A percentile compares a stretch with the other conserved stretches of the same genome.
These are phyloP conservation scores for Cladobotryum protrusum DNA, from an alignment of 2,329 filamentous ascomycete genomes.

Conservation along the genomic window DNA sequence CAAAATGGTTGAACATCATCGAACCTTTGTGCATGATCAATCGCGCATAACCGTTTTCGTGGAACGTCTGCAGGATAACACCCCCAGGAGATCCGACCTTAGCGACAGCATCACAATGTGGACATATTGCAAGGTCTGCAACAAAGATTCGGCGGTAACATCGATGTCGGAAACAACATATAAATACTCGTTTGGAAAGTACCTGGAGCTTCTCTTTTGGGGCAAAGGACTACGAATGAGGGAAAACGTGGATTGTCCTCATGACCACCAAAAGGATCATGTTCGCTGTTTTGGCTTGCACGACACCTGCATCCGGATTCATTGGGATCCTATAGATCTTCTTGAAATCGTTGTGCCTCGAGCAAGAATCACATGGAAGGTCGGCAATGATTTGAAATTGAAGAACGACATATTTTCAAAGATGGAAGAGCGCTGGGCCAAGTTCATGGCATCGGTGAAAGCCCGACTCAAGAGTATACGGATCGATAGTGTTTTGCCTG, in stretches of 20 bases:
- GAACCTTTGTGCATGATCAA: slow-evolving; percentile 94
- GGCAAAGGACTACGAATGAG: slow-evolving; percentile 72
- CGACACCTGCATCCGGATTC: slow-evolving; percentile 78
- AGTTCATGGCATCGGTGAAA: slow-evolving; percentile 84
- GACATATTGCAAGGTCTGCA: slow-evolving; percentile 91
- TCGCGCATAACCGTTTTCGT: slow-evolving; percentile 89
- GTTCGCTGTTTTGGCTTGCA: slow-evolving; percentile 87
- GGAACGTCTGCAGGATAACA: slow-evolving; percentile 48
- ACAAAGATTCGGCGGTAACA: slow-evolving; percentile 80
- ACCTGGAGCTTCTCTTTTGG: slow-evolving; percentile 96
- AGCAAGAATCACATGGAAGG: slow-evolving; percentile 91
- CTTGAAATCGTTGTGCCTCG: slow-evolving; percentile 92
- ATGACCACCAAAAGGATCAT: slow-evolving; percentile 89
- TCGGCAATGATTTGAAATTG: slow-evolving; percentile 83
- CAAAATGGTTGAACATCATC: slow-evolving; percentile 85
- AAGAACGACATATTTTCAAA: slow-evolving; percentile 87
- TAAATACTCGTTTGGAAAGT: slow-evolving; percentile 98
- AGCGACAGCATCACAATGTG: slow-evolving; percentile 81
- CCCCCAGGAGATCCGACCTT: slow-evolving; percentile 35
- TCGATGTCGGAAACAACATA: slow-evolving; percentile 91
- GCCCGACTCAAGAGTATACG: slow-evolving; percentile 80
- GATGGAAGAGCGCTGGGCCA: slow-evolving; percentile 73
- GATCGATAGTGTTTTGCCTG: slow-evolving; percentile 81
- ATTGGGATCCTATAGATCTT: slow-evolving; percentile 87
- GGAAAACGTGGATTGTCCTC: slow-evolving; percentile 66